Conservation (phyloP, 305 asterid genomes). For the Petunia hybrid region DNA sequence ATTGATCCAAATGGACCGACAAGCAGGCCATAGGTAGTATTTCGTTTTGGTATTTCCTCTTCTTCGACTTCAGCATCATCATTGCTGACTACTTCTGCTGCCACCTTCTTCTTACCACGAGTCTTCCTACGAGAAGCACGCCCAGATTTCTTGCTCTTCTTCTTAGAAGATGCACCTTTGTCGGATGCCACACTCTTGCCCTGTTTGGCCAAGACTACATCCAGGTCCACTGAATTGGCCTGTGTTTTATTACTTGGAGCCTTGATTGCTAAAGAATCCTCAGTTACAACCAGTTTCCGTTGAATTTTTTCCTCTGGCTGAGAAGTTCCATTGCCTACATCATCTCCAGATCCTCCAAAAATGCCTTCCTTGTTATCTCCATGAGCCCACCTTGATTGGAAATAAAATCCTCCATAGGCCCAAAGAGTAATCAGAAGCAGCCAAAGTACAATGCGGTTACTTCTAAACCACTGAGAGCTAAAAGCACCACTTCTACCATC, state of each 20-base stretch:
- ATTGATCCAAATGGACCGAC: constrained; percentile 97
- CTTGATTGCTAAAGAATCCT: constrained; percentile 47
- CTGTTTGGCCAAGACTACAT: constrained; percentile 55
- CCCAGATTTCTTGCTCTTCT: constrained; percentile 56
- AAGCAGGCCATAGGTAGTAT: constrained; percentile 81
- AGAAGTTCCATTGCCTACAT: constrained; percentile 49
- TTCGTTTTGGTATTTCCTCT: constrained; percentile 78
- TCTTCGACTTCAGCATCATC: constrained; percentile 54
- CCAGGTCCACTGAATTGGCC: constrained; percentile 47
- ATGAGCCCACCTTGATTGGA: constrained; percentile 99
- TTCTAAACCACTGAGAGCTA: constrained; percentile 62
- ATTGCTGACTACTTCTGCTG: constrained; percentile 45
- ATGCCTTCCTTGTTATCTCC: constrained; percentile 95
- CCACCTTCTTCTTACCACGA: constrained; percentile 54
- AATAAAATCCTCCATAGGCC: constrained; percentile 93
- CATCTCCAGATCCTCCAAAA: constrained; percentile 84
- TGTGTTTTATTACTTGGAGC: constrained; percentile 40
- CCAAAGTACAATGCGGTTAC: constrained; percentile 92
- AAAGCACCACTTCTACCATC: constrained; percentile 57
- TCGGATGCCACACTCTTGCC: constrained; percentile 40
- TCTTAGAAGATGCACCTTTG: constrained; percentile 46
- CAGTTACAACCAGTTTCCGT: constrained; percentile 61
- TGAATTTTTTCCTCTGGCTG: constrained; percentile 43
- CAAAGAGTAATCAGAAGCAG: constrained; percentile 95
- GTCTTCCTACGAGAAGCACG: constrained; percentile 64